Base-by-base conservation (phyloP, 1,139 yeast species). In the Pichia sp. region DNA sequence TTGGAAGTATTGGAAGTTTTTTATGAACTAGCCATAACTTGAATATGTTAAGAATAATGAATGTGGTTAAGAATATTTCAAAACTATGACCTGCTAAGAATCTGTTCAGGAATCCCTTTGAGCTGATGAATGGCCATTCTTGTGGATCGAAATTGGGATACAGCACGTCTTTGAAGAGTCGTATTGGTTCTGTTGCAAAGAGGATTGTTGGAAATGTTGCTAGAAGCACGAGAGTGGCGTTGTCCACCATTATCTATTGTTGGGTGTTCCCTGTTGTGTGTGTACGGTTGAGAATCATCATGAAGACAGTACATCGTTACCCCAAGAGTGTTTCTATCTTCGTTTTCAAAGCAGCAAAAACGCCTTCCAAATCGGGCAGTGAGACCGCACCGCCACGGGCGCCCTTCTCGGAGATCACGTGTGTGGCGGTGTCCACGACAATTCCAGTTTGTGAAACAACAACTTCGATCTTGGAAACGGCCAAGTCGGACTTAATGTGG, bases 41-140 rank as follows among this genome's bases (percentile, higher is more conserved):
- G 28, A 32, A 42, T 3, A 18, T 7, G 11, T 39, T 40, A 4
- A 45, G 4, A 12, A 40, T 3, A 15, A 38, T 10, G 31, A 53
- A 53, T 6, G 40, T 9, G 2, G 33, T 2, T 3, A 38, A 3
- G 24, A 45, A 57, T 10, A 50, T 43, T 35, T 57, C 61, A 47
- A 62, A 62, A 14, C 61, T 56, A 34, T 56, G 54, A 7, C 61
- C 62, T 2, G 65, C 67, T 48, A 63, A 53, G 8, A 53, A 33
- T 9, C 22, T 42, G 41, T 63, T 63, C 10, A 62, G 33, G 9
- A 53, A 50, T 12, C 65, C 62, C n/a, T 39, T 34, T 7, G 65
- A 48, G 22, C 54, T 52, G 4, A 62, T 38, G 4, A 63, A 35
- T 10, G 53, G 45, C 35, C 47, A 45, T 11, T 35, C 18, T 28